Base-by-base conservation (phyloP, 352 stramenopile genomes). In the Globisporangium yorkense region DNA sequence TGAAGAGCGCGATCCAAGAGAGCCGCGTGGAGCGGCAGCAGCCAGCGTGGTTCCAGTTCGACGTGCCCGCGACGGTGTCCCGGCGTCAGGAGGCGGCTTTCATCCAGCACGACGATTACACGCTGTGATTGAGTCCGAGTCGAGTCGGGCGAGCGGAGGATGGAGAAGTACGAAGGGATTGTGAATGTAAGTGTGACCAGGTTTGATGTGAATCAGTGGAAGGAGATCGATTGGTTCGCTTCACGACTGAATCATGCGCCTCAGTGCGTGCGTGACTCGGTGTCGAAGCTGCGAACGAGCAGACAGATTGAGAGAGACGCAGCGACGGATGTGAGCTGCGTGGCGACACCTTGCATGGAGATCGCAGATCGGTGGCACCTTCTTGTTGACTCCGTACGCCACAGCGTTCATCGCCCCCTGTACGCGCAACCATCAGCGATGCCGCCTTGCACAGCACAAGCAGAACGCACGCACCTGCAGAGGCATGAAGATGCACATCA, bases 1-100 rank as follows among this genome's bases (percentile, higher is more conserved):
- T 97, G 59, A 98, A 98, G 63, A 87, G 98, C 69, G 95, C 96
- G 5, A 83, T 99, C 48, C 81, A 83, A 21, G 76, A 89, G 4
- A 91, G 89, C 18, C 79, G 93, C 12, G 56, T 71, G n/a, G 85
- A 96, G 75, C 50, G 80, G 62, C n/a, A 66, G 67, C 48, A 75
- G 56, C n/a, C 53, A 12, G 57, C 21, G 8, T 79, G 74, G 47
- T 75, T 83, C 53, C 64, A 72, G 5, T 44, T 87, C 37, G 51
- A 80, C 45, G 55, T 84, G 31, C 78, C 78, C 0, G 70, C 71
- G 15, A 84, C 69, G 4, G 66, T 81, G 20, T 59, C 66, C 13
- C 51, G 67, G 15, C 68, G 72, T 18, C 67, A 80, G 40, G 55
- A 76, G 15, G 74, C 74, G 13, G 72, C 66, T 4, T 15, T n/a